phyloP scores from a whole-genome alignment of 208 protist species.

The Angomonas ambiguus region DNA sequence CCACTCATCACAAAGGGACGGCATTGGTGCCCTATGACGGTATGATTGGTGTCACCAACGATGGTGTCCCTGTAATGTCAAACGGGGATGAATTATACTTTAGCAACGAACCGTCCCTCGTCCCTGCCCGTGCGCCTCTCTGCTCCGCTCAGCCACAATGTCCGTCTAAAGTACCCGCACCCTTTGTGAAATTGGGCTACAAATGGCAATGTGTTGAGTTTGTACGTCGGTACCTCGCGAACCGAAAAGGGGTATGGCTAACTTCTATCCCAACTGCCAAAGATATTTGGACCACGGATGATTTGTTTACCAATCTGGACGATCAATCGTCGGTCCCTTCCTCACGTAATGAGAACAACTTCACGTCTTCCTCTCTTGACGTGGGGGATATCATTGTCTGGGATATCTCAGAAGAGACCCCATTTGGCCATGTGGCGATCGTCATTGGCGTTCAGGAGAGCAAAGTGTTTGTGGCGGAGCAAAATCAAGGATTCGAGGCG shows the following conservation, averaged over 20 bases:
- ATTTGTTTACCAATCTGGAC: constrained; percentile 23
- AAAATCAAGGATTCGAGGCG: constrained; percentile 58
- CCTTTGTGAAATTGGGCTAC: constrained; percentile 38
- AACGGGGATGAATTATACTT: constrained; percentile 57
- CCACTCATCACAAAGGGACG: constrained; percentile 33
- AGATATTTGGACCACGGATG: constrained; percentile 38
- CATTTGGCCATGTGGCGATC: constrained; percentile 60
- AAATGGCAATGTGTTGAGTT: constrained; percentile 78
- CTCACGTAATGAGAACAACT: constrained; percentile 32
- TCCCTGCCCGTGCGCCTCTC: constrained; percentile 26
- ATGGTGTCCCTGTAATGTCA: constrained; percentile 70
- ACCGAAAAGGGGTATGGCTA: constrained; percentile 65
- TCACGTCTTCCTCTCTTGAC: constrained; percentile 16
- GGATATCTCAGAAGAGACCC: constrained; percentile 26
- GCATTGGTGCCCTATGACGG: constrained; percentile 48
- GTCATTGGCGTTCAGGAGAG: constrained; percentile 33
- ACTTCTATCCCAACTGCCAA: constrained; percentile 41
- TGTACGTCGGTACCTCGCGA: constrained; percentile 60
- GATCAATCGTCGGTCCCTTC: constrained; percentile 23
- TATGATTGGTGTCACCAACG: constrained; percentile 48
- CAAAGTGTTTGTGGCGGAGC: constrained; percentile 52
- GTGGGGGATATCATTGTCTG: constrained; percentile 66
- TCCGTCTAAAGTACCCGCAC: constrained; percentile 6
- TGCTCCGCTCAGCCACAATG: constrained; percentile 27
- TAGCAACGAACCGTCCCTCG: constrained; percentile 43